Percentiles rank a stretch among this genome's conserved stretches.
phyloP scores from a whole-genome alignment of 73 alveolate species.

The Breviolum minutum region DNA sequence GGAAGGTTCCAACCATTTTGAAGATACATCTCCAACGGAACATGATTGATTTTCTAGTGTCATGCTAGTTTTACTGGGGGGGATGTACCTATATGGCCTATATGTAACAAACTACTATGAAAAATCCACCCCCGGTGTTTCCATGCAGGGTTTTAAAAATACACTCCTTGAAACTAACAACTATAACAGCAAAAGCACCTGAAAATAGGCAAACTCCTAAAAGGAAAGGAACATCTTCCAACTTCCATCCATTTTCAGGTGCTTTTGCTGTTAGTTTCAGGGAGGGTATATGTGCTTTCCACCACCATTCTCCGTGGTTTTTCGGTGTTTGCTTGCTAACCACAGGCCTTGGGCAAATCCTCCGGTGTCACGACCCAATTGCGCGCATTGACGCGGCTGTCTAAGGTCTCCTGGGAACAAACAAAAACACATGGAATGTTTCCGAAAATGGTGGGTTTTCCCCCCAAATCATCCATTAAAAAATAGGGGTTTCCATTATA shows the following conservation, averaged over 20 bases:
- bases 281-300: too few relatives aligned
- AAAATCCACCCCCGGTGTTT: too few relatives aligned
- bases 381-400: conserved; percentile 76
- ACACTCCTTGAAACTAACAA: neutral
- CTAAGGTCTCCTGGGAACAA: conserved; percentile 60
- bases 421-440: neutral
- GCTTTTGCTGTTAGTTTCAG: neutral
- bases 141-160: too few relatives aligned
- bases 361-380: conserved; percentile 71
- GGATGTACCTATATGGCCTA: too few relatives aligned
- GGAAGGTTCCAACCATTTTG: too few relatives aligned
- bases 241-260: neutral
- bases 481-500: too few relatives aligned
- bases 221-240: neutral
- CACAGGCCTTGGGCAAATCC: conserved; percentile 39
- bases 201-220: neutral
- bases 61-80: too few relatives aligned
- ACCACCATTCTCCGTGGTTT: neutral
- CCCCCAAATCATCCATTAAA: too few relatives aligned
- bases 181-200: neutral
- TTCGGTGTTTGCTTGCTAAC: neutral
- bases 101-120: too few relatives aligned
- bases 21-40: too few relatives aligned
- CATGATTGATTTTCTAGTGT: too few relatives aligned
- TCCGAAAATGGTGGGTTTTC: too few relatives aligned